Base-by-base conservation (phyloP, 148 eudicot genomes). In the Vaccinium vitisidaea region DNA sequence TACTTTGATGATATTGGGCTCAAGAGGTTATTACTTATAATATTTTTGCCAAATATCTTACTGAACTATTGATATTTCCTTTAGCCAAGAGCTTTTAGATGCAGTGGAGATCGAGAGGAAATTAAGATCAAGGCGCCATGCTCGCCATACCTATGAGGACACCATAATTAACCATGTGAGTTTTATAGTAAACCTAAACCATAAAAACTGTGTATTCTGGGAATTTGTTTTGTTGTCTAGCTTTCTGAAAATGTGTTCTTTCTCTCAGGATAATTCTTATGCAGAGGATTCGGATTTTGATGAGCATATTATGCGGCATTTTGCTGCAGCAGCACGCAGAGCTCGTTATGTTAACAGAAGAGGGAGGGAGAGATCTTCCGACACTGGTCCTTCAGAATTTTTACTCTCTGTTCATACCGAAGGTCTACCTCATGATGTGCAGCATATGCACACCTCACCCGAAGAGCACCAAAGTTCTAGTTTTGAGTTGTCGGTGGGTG, bases 11-110 rank as follows among this genome's bases (percentile, higher is more conserved):
- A 55, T 54, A 79, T 18, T 19, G 59, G 21, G 39, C 63, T 58
- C 53, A 71, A 36, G 46, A 4, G 21, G 63, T 58, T 18, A 7
- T 58, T 18, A 18, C 36, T 55, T 43, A n/a, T n/a, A 23, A 46
- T 80, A 43, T 73, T 14, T 0, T 52, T 56, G 18, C 52, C 12
- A 53, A 7, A 18, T 18, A 19, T 74, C 48, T 82, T 71, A 14
- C n/a, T 43, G 32, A 10, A 21, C 8, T 8, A 32, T 52, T 63
- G 69, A 36, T 63, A 6, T 52, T 87, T 23, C 63, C 43, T 85
- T 11, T 73, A 94, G 98, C 90, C 98, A 93, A 90, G 92, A 94
- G 87, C 93, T 94, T 80, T 80, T 93, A 87, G 92, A 87, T 87
- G 93, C 93, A 61, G 92, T 89, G 78, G 90, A 83, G 84, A 80